Evolutionary conservation across 805 yeast genomes (phyloP).

Genomic region (Teunomyces lycoperdinae): DNA sequence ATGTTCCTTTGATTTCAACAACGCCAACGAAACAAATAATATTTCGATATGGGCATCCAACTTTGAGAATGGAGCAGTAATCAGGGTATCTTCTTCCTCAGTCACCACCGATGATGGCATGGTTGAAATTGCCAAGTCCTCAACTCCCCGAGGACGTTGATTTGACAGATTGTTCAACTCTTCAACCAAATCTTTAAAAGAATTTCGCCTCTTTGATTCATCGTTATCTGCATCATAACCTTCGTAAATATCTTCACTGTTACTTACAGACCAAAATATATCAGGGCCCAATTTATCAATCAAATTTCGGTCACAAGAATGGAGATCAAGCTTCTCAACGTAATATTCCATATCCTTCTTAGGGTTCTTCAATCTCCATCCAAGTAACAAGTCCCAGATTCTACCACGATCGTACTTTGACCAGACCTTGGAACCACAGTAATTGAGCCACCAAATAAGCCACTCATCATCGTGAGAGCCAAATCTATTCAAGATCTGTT

Average conservation of each 20-base stretch:
- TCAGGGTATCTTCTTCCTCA: not conserved
- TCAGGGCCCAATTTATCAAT: constrained; percentile 53
- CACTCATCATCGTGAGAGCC: constrained; percentile 72
- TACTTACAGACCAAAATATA: constrained; percentile 53
- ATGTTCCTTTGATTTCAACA: constrained; percentile 75
- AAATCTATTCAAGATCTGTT: constrained; percentile 62
- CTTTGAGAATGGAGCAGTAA: constrained; percentile 49
- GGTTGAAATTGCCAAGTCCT: not conserved
- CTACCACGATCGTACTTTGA: constrained; percentile 80
- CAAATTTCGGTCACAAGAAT: constrained; percentile 23
- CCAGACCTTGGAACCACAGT: constrained; percentile 84
- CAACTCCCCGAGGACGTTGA: constrained; percentile 3
- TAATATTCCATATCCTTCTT: constrained; percentile 28
- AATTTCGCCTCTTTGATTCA: constrained; percentile 15
- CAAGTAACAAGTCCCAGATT: constrained; percentile 83
- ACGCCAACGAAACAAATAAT: constrained; percentile 71
- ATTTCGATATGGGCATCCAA: constrained; percentile 76
- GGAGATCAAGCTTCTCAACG: constrained; percentile 23
- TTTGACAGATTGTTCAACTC: constrained; percentile 20
- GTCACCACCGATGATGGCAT: not conserved
- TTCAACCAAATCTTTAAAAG: constrained; percentile 30
- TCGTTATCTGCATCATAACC: not conserved
- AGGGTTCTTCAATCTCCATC: constrained; percentile 56
- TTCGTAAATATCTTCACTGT: constrained; percentile 5
- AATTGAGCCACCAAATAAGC: constrained; percentile 94